Conservation (phyloP, 495 filamentous ascomycete genomes). For the Aspergillus bridgeri region DNA sequence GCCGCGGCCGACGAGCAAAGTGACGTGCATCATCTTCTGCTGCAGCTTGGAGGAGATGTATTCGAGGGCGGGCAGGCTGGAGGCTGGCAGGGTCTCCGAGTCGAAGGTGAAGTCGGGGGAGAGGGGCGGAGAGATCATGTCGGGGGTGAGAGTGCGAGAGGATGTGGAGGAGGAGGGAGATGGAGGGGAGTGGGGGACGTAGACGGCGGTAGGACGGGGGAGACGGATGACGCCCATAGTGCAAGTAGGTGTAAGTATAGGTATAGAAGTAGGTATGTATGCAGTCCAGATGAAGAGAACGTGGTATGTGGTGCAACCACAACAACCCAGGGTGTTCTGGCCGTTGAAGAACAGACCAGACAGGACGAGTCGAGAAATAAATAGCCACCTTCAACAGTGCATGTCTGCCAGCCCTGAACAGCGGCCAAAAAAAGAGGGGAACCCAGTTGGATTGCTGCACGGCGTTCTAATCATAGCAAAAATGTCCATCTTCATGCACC, state of each 20-base stretch:
- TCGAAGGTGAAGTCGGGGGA: slow-evolving; percentile 43
- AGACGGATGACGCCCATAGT: slow-evolving; percentile 44
- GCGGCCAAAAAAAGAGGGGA: no score
- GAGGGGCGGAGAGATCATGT: slow-evolving; percentile 46
- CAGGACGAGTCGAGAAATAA: neutral
- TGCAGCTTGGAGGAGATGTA: slow-evolving; percentile 48
- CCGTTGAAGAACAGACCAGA: neutral
- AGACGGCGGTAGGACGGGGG: slow-evolving; percentile 41
- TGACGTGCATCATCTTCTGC: slow-evolving; percentile 45
- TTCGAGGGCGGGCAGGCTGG: slow-evolving; percentile 44
- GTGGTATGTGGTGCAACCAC: neutral
- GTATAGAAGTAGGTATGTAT: slow-evolving; percentile 1
- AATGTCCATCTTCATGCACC: neutral
- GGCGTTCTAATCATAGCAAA: slow-evolving; percentile 21
- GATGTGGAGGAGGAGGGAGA: neutral
- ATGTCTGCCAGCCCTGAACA: no score
- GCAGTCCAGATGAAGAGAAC: neutral
- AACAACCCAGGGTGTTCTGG: neutral
- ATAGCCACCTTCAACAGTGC: neutral
- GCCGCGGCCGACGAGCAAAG: slow-evolving; percentile 45
- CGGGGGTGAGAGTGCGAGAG: slow-evolving; percentile 34
- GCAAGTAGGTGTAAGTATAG: slow-evolving; percentile 7
- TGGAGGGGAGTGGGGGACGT: slow-evolving; percentile 34
- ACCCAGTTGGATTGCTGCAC: slow-evolving; percentile 8
- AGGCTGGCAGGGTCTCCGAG: slow-evolving; percentile 37